Percentiles rank a stretch among this genome's conserved stretches.
Evolutionary conservation across 345 rosid genomes (phyloP).

Genomic region (Gossypium australe): DNA sequence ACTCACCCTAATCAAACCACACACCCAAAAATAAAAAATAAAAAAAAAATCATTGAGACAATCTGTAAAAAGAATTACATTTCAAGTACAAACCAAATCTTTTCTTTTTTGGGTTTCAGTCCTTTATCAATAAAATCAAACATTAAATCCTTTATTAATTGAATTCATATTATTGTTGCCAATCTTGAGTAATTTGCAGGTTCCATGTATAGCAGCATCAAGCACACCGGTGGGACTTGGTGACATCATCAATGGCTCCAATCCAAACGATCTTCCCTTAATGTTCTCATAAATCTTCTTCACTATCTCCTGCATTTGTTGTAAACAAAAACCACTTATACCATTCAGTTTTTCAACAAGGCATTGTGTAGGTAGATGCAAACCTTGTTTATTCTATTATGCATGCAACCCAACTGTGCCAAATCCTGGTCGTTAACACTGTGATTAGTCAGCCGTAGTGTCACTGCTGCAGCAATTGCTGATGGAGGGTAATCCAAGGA

Average conservation of each 20-base stretch:
- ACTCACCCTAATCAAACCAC: too few species aligned
- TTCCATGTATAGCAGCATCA: slow-evolving; percentile 4
- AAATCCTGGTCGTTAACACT: slow-evolving; percentile 12
- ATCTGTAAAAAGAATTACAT: not conserved
- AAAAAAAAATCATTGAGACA: not conserved
- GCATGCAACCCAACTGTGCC: slow-evolving; percentile 17
- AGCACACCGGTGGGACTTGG: slow-evolving; percentile 8
- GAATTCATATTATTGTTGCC: not conserved
- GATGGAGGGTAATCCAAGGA: slow-evolving; percentile 33
- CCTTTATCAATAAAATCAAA: not conserved
- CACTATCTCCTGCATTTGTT: slow-evolving; percentile 29
- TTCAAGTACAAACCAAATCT: not conserved
- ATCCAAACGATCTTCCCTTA: slow-evolving; percentile 3
- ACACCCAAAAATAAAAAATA: too few species aligned
- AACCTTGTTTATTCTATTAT: slow-evolving; percentile 22
- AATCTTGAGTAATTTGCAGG: slow-evolving; percentile 12
- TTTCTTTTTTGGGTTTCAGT: too few species aligned
- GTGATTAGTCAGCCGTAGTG: slow-evolving; percentile 20
- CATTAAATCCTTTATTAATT: not conserved
- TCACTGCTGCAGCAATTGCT: slow-evolving; percentile 28
- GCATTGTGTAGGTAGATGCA: not conserved
- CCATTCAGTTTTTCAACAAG: too few species aligned
- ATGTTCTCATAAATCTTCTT: slow-evolving; percentile 24
- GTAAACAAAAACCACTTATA: not conserved
- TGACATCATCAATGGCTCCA: not conserved